These are phyloP conservation scores for Miscanthus lutarioriparius DNA, from an alignment of 176 grass and related monocot species.

Conservation along the genomic window DNA sequence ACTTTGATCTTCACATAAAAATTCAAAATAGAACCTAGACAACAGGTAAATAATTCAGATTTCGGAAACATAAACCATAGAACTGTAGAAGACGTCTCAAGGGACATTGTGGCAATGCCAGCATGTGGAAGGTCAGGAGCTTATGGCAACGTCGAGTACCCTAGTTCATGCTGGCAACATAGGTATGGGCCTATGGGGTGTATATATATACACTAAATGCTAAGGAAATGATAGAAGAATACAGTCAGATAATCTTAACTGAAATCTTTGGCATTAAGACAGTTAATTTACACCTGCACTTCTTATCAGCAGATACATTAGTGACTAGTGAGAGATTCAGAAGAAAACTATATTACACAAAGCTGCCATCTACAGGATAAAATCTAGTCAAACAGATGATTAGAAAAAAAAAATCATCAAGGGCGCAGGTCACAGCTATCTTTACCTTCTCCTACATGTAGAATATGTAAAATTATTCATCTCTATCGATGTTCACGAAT, in stretches of 20 bases:
- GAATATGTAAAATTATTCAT: slow-evolving; percentile 42
- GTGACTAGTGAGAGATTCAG: slow-evolving; percentile 61
- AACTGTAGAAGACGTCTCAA: neutral
- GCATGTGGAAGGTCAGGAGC: neutral
- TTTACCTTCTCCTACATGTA: slow-evolving; percentile 54
- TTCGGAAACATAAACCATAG: neutral
- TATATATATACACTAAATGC: neutral
- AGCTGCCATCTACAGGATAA: slow-evolving; percentile 58
- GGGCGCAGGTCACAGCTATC: slow-evolving; percentile 38
- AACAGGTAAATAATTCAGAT: neutral
- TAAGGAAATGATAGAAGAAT: slow-evolving; percentile 16
- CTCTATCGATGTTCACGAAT: slow-evolving; percentile 47
- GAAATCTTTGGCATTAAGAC: slow-evolving; percentile 60
- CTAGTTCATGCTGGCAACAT: neutral
- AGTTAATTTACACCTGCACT: slow-evolving; percentile 82
- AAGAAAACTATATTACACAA: slow-evolving; percentile 60
- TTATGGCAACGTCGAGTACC: neutral
- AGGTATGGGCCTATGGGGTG: neutral
- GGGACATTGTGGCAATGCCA: neutral
- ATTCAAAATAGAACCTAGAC: neutral
- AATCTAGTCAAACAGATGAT: slow-evolving; percentile 59
- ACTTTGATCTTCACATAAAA: neutral
- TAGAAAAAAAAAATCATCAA: slow-evolving; percentile 47
- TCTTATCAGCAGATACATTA: slow-evolving; percentile 71
- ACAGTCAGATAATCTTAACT: slow-evolving; percentile 31